Evolutionary conservation across 495 filamentous ascomycete species (phyloP).

Genomic region (Apiosordaria backusii): DNA sequence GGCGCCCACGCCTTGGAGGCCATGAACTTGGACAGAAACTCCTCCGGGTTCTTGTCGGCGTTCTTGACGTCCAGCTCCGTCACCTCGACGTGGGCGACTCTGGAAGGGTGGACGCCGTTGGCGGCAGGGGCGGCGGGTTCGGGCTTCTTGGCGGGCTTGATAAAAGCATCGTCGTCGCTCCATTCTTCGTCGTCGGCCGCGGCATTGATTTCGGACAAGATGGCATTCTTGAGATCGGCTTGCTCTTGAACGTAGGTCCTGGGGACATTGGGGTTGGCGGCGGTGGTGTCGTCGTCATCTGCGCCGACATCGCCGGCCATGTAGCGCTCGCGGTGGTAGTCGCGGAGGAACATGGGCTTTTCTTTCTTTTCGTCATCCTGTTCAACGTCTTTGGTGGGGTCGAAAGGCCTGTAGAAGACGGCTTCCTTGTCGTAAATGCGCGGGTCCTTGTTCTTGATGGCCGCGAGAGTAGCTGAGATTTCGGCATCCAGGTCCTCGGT

Average conservation of each 20-base stretch:
- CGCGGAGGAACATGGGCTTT: conserved; percentile 79
- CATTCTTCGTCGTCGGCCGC: conserved; percentile 55
- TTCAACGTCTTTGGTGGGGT: conserved; percentile 43
- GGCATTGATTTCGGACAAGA: conserved; percentile 75
- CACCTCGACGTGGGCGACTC: conserved; percentile 45
- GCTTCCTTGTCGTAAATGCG: conserved; percentile 75
- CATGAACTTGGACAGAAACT: conserved; percentile 86
- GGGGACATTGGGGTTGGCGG: conserved; percentile 52
- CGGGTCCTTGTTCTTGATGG: conserved; percentile 86
- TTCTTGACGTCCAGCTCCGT: conserved; percentile 62
- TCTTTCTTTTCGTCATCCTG: conserved; percentile 54
- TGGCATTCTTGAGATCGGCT: conserved; percentile 67
- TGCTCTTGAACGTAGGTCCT: conserved; percentile 84
- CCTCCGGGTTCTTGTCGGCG: conserved; percentile 88
- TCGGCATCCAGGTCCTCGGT: conserved; percentile 80
- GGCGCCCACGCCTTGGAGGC: conserved; percentile 80
- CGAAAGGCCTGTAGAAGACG: conserved; percentile 69
- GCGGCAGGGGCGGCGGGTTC: conserved; percentile 17
- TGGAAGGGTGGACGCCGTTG: conserved; percentile 45
- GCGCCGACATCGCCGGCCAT: conserved; percentile 56
- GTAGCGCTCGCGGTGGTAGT: conserved; percentile 88
- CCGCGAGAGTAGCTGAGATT: conserved; percentile 76
- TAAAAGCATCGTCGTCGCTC: conserved; percentile 68
- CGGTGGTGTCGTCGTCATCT: conserved; percentile 56
- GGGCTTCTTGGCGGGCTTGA: conserved; percentile 55